A percentile compares a stretch with the other conserved stretches of the same genome.
Conservation (phyloP, 2,329 filamentous ascomycete species). For the Penicillium thymicola region DNA sequence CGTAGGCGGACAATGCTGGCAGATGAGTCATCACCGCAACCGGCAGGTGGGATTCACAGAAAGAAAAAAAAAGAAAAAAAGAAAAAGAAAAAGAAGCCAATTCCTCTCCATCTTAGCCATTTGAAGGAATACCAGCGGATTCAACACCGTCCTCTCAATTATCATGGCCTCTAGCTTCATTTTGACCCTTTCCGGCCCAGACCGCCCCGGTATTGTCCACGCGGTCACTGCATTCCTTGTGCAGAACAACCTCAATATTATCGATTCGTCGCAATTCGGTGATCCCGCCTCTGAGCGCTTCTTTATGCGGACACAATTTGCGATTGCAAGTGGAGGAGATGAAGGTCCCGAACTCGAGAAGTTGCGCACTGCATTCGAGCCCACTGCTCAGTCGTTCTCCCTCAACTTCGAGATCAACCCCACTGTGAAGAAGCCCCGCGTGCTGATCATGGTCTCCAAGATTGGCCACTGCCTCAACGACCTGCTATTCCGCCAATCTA, state of each 20-base stretch:
- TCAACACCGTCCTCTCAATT: slow-evolving; percentile 27
- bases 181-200: slow-evolving; percentile 78
- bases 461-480: slow-evolving; percentile 85
- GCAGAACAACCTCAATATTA: slow-evolving; percentile 70
- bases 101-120: neutral
- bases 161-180: slow-evolving; percentile 57
- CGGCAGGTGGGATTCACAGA: slow-evolving; percentile 1
- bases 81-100: neutral
- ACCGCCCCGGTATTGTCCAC: slow-evolving; percentile 81
- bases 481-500: slow-evolving; percentile 73
- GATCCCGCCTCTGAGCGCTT: slow-evolving; percentile 71
- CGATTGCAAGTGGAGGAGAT: slow-evolving; percentile 42
- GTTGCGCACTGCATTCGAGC: slow-evolving; percentile 56
- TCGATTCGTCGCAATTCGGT: slow-evolving; percentile 81
- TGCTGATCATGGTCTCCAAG: slow-evolving; percentile 87
- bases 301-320: slow-evolving; percentile 87
- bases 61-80: neutral
- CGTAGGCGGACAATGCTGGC: neutral
- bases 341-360: slow-evolving; percentile 43
- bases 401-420: slow-evolving; percentile 72
- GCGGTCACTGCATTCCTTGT: slow-evolving; percentile 77
- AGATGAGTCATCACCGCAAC: slow-evolving; percentile 7
- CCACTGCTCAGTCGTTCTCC: slow-evolving; percentile 60
- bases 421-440: slow-evolving; percentile 65
- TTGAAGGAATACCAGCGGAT: slow-evolving; percentile 10